phyloP scores from a whole-genome alignment of 2,329 filamentous ascomycete species.

The Lasiodiplodia sp. region DNA sequence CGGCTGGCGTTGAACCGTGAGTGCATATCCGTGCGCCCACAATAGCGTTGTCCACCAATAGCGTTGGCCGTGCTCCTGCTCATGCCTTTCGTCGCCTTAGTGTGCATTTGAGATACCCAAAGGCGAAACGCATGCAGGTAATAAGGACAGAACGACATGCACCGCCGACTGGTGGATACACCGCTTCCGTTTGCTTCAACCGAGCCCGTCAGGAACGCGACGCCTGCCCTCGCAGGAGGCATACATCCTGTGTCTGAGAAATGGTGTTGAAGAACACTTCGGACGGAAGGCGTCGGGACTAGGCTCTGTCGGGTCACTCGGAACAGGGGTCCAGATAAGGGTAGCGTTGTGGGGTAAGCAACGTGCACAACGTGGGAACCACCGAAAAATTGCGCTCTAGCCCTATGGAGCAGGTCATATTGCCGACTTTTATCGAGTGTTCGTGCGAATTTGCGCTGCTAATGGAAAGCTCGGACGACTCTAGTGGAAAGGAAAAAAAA shows the following conservation, averaged over 20 bases:
- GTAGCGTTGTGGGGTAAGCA: conserved; percentile 17
- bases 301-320: conserved; percentile 7
- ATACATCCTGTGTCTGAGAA: background rate
- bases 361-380: conserved; percentile 18
- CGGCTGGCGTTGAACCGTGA: conserved; percentile 72
- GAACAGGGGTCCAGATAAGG: conserved; percentile 24
- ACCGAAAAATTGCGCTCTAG: conserved; percentile 18
- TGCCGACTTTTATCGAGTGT: conserved; percentile 3
- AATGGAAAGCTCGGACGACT: background rate
- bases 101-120: conserved; percentile 18
- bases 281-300: conserved; percentile 16
- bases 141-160: background rate
- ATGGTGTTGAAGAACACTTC: conserved; percentile 16
- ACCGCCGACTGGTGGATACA: background rate
- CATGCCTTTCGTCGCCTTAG: background rate
- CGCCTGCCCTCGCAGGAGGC: background rate
- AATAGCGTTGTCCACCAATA: background rate
- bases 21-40: conserved; percentile 6
- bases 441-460: background rate
- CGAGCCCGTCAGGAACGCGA: conserved; percentile 2
- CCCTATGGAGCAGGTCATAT: conserved; percentile 20
- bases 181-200: background rate
- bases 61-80: background rate
- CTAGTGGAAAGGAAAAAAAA: background rate
- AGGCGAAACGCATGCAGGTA: background rate